A percentile compares a stretch with the other conserved stretches of the same genome.
Evolutionary conservation across 129 eudicot genomes (phyloP).

Genomic region (Saussurea involucrata): DNA sequence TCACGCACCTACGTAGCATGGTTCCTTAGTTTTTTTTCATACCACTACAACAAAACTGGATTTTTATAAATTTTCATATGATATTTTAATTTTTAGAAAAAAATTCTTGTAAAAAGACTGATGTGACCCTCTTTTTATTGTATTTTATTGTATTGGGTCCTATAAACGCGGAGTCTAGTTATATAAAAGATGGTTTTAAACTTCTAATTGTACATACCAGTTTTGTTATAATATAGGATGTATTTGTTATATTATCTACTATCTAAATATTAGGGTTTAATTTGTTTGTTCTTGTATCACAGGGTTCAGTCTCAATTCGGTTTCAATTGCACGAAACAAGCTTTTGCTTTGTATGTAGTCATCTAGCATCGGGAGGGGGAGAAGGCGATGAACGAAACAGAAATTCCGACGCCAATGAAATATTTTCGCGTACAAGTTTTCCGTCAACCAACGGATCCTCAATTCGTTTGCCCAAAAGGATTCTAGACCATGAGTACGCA

Average conservation of each 20-base stretch:
- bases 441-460: slow-evolving; percentile 40
- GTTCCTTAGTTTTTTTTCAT: too few species aligned
- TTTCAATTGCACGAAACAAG: slow-evolving; percentile 58
- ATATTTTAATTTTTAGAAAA: too few species aligned
- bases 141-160: too few species aligned
- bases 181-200: too few species aligned
- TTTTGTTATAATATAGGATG: background rate
- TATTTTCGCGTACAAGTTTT: slow-evolving; percentile 58
- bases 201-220: background rate
- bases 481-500: slow-evolving; percentile 78
- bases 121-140: too few species aligned
- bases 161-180: too few species aligned
- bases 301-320: slow-evolving; percentile 74
- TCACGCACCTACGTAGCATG: background rate
- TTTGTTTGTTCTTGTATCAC: background rate
- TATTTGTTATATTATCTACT: background rate
- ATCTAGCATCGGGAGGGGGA: slow-evolving; percentile 73
- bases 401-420: slow-evolving; percentile 54
- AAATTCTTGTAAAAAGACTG: too few species aligned
- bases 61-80: too few species aligned
- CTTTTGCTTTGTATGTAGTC: slow-evolving; percentile 79
- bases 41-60: too few species aligned
- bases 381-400: slow-evolving; percentile 59
- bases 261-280: background rate
- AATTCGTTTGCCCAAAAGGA: slow-evolving; percentile 52